These are phyloP conservation scores for Botrytis porri DNA, from an alignment of 2,329 filamentous ascomycete genomes.

Conservation along the genomic window DNA sequence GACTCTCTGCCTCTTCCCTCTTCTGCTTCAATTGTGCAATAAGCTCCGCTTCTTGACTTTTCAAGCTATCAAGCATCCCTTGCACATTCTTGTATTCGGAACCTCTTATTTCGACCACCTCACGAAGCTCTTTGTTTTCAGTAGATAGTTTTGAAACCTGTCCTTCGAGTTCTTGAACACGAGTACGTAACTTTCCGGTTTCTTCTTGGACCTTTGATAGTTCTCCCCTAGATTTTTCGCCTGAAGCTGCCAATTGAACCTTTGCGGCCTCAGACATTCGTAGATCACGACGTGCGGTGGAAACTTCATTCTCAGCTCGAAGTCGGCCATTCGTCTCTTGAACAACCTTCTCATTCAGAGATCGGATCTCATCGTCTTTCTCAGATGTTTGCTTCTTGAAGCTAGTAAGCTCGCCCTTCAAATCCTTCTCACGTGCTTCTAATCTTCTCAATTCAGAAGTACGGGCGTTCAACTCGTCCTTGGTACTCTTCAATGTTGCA, in stretches of 20 bases:
- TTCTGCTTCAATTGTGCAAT: constrained; percentile 89
- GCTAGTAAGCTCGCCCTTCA: constrained; percentile 68
- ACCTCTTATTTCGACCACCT: constrained; percentile 79
- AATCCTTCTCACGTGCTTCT: constrained; percentile 78
- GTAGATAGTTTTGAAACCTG: constrained; percentile 65
- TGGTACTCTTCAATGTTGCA: constrained; percentile 67
- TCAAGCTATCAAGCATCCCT: constrained; percentile 84
- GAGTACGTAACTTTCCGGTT: constrained; percentile 60
- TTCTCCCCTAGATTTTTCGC: constrained; percentile 69
- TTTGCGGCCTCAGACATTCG: constrained; percentile 76
- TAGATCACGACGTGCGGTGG: constrained; percentile 71
- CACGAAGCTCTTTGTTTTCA: constrained; percentile 65
- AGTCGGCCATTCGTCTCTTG: constrained; percentile 69
- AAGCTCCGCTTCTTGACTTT: constrained; percentile 85
- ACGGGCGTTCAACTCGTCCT: constrained; percentile 67
- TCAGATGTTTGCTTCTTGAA: constrained; percentile 69
- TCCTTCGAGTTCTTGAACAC: constrained; percentile 67
- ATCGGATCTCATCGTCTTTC: constrained; percentile 74
- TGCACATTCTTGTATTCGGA: constrained; percentile 85
- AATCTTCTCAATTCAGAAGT: constrained; percentile 66
- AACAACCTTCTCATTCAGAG: constrained; percentile 73
- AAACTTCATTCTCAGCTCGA: constrained; percentile 75
- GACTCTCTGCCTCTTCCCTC: constrained; percentile 72
- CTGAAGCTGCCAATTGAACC: constrained; percentile 69
- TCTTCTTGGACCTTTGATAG: constrained; percentile 72